phyloP scores from a whole-genome alignment of 148 eudicot genomes.

The Persicaria maculosa region DNA sequence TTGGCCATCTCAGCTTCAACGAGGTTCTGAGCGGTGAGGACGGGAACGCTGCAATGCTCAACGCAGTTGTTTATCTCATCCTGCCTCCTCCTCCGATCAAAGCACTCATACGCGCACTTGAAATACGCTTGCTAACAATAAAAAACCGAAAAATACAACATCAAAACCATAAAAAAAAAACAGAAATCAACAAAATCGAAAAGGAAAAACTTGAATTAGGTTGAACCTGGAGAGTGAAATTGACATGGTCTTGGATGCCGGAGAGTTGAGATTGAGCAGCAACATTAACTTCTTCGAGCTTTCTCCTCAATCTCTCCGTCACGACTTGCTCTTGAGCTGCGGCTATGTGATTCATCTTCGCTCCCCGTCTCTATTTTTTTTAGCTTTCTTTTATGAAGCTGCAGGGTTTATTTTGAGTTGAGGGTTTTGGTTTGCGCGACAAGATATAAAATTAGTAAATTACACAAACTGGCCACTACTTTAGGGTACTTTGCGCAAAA shows the following conservation, averaged over 20 bases:
- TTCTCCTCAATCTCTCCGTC: constrained; percentile 60
- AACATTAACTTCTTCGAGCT: constrained; percentile 63
- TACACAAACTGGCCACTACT: background rate
- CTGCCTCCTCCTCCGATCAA: constrained; percentile 55
- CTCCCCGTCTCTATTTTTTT: background rate
- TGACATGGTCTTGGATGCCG: constrained; percentile 75
- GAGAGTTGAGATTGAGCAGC: constrained; percentile 72
- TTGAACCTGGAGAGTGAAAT: constrained; percentile 82
- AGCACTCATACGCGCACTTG: constrained; percentile 83
- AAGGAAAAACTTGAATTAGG: background rate
- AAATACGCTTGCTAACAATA: constrained; percentile 66
- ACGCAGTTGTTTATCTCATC: constrained; percentile 75
- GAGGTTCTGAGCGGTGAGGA: constrained; percentile 57
- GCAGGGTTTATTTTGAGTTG: background rate
- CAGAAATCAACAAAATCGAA: background rate
- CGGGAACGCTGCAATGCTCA: constrained; percentile 83
- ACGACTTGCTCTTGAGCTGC: constrained; percentile 68
- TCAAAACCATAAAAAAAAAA: constrained; percentile 6
- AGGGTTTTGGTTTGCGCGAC: constrained; percentile 2
- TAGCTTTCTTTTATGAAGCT: background rate
- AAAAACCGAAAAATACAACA: background rate
- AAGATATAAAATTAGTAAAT: background rate
- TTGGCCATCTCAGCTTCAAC: constrained; percentile 73
- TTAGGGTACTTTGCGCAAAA: constrained; percentile 1
- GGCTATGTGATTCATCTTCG: constrained; percentile 50